Evolutionary conservation across 2,329 filamentous ascomycete species (phyloP).

Genomic region (Dactylonectria macrodidyma): DNA sequence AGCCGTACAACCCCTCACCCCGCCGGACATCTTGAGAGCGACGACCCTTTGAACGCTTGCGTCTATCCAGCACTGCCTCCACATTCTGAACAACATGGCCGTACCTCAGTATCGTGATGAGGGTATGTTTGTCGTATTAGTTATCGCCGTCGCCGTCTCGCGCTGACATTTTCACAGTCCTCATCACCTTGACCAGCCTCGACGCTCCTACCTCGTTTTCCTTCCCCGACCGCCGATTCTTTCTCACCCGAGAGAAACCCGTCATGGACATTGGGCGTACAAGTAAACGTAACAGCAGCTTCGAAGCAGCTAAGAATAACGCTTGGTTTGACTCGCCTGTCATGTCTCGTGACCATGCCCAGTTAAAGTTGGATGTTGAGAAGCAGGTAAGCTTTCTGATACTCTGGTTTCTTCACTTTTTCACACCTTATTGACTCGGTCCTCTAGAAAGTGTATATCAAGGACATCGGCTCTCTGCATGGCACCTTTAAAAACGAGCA

Average conservation of each 20-base stretch:
- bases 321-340: conserved; percentile 80
- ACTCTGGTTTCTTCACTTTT: conserved; percentile 2
- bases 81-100: conserved; percentile 35
- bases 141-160: background rate
- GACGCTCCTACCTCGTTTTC: conserved; percentile 38
- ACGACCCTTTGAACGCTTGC: conserved; percentile 8
- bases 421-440: conserved; percentile 37
- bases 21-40: conserved; percentile 24
- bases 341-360: conserved; percentile 79
- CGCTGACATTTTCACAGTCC: conserved; percentile 44
- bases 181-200: conserved; percentile 49
- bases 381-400: conserved; percentile 57
- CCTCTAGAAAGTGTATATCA: conserved; percentile 60
- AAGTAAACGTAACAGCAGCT: conserved; percentile 56
- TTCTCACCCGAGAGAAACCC: conserved; percentile 51
- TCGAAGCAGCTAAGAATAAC: conserved; percentile 64
- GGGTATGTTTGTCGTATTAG: conserved; percentile 33
- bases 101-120: conserved; percentile 46
- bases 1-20: conserved; percentile 35
- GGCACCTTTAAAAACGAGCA: conserved; percentile 64
- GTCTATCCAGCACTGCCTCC: conserved; percentile 1
- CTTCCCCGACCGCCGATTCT: conserved; percentile 48
- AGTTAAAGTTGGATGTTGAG: conserved; percentile 61
- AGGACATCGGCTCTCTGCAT: conserved; percentile 66
- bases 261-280: conserved; percentile 59